phyloP scores from a whole-genome alignment of 2,329 filamentous ascomycete genomes.

The Colletotrichum echinochloae region DNA sequence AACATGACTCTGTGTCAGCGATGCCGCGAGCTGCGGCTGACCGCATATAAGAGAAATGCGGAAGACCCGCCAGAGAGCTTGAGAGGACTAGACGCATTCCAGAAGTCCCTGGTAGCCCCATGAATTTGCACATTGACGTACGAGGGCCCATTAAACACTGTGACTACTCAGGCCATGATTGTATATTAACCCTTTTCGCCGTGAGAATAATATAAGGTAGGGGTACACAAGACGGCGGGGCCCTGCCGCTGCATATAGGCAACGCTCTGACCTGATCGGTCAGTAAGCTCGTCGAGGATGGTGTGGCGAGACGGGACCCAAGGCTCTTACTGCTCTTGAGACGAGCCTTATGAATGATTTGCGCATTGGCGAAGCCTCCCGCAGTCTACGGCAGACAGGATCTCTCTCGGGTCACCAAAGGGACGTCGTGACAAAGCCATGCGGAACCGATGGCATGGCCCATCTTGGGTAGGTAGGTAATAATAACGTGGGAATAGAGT shows the following conservation, averaged over 20 bases:
- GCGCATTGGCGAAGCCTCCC: neutral
- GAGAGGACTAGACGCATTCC: no score
- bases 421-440: neutral
- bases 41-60: no score
- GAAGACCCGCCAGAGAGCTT: no score
- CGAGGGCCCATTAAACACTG: no score
- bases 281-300: neutral
- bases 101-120: no score
- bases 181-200: no score
- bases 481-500: neutral
- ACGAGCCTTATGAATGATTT: neutral
- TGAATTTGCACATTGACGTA: no score
- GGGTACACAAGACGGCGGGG: neutral
- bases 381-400: neutral
- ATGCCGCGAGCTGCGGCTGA: no score
- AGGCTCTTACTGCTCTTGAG: neutral
- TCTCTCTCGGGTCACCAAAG: neutral
- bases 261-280: neutral
- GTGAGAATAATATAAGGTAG: no score
- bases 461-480: rapidly evolving
- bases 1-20: no score
- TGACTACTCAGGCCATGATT: no score
- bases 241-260: neutral
- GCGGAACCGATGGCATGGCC: neutral
- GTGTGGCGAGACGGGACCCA: neutral